Evolutionary conservation across 768 basidiomycete genomes (phyloP).

Genomic region (Coprinopsis sp.): DNA sequence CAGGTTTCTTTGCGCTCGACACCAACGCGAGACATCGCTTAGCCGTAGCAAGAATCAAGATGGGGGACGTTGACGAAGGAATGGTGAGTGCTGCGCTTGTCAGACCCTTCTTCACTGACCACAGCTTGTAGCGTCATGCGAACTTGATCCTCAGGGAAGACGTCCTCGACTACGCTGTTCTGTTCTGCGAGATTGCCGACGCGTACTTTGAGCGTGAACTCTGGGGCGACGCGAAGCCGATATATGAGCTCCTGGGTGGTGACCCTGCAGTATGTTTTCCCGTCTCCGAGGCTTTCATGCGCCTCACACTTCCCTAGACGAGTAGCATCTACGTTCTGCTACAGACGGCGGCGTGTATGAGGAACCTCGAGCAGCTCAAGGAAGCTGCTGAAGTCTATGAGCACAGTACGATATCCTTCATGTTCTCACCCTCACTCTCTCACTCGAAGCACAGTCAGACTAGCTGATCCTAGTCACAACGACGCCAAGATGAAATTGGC

Average conservation of each 20-base stretch:
- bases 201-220: conserved; percentile 74
- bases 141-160: conserved; percentile 67
- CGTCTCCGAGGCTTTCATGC: not conserved
- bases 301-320: conserved; percentile 42
- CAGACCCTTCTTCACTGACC: not conserved
- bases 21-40: conserved; percentile 79
- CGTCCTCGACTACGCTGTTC: conserved; percentile 66
- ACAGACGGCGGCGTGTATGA: conserved; percentile 79
- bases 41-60: conserved; percentile 75
- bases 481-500: conserved; percentile 90
- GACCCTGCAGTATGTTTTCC: conserved; percentile 61
- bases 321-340: conserved; percentile 66
- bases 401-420: conserved; percentile 50
- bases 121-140: conserved; percentile 62
- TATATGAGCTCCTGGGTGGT: conserved; percentile 74
- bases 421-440: not conserved
- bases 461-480: conserved; percentile 67
- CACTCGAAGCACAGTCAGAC: conserved; percentile 49
- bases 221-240: conserved; percentile 73
- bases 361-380: conserved; percentile 66
- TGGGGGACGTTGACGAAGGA: conserved; percentile 77
- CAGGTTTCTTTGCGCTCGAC: conserved; percentile 62
- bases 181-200: conserved; percentile 83
- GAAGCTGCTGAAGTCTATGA: conserved; percentile 83
- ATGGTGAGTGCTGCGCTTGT: conserved; percentile 46